Evolutionary conservation across 371 early-diverging fungal genomes (phyloP).

Genomic region (Paraphysoderma sedebokerense): DNA sequence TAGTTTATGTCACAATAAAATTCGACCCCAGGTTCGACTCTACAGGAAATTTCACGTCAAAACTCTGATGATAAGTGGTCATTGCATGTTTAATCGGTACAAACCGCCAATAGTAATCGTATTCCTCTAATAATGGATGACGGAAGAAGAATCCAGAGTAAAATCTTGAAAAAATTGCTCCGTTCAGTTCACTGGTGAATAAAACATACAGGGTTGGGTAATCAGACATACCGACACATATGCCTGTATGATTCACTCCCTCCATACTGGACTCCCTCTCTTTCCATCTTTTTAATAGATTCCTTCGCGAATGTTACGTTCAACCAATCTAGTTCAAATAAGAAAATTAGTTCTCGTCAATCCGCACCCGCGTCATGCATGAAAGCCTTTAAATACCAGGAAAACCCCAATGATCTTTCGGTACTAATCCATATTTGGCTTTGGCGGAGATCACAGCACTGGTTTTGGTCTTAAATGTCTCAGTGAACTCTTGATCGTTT

Average conservation of each 20-base stretch:
- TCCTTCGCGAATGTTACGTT: no score
- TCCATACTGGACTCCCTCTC: slow-evolving; percentile 61
- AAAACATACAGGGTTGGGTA: slow-evolving; percentile 12
- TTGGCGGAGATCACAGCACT: slow-evolving; percentile 27
- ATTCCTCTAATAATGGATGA: slow-evolving; percentile 56
- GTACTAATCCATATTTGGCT: slow-evolving; percentile 40
- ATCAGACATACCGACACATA: slow-evolving; percentile 65
- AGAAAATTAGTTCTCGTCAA: slow-evolving; percentile 47
- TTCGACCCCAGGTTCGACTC: slow-evolving; percentile 81
- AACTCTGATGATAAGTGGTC: no score
- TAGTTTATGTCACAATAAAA: slow-evolving; percentile 73
- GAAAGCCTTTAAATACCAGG: no score
- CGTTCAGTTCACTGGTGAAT: slow-evolving; percentile 5
- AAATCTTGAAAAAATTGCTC: slow-evolving; percentile 26
- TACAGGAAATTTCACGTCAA: no score
- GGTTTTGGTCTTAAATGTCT: slow-evolving; percentile 44
- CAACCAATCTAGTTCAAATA: no score
- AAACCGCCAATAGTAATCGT: no score
- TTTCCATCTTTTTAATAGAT: slow-evolving; percentile 34
- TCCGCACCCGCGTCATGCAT: no score
- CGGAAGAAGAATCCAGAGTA: slow-evolving; percentile 79
- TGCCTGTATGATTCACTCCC: slow-evolving; percentile 69
- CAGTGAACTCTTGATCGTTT: slow-evolving; percentile 63
- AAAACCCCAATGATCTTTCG: slow-evolving; percentile 57
- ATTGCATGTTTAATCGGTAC: no score